Evolutionary conservation across 305 asterid species (phyloP).

Genomic region (Solanum hybrid): DNA sequence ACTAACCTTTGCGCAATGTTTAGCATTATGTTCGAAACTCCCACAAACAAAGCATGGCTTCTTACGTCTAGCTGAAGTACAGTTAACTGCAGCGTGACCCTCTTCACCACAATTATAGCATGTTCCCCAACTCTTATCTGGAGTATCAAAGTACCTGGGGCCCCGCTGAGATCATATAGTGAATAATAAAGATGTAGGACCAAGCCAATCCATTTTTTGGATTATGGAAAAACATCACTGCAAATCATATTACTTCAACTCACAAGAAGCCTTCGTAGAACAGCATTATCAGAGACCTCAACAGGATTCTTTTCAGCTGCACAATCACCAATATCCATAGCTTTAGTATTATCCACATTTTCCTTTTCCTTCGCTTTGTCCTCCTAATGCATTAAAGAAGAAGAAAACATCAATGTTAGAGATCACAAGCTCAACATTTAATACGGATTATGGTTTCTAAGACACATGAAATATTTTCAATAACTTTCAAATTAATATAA

Average conservation of each 20-base stretch:
- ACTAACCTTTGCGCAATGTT: constrained; percentile 66
- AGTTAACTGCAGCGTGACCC: constrained; percentile 66
- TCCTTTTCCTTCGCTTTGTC: constrained; percentile 1
- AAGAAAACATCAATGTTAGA: not conserved
- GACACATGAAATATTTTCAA: not conserved
- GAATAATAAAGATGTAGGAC: constrained; percentile 19
- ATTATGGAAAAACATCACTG: constrained; percentile 10
- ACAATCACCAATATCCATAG: constrained; percentile 21
- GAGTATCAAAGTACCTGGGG: constrained; percentile 97
- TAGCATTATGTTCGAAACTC: constrained; percentile 79
- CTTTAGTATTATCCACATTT: constrained; percentile 20
- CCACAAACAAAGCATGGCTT: constrained; percentile 98
- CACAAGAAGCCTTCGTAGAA: constrained; percentile 91
- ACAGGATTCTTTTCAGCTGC: constrained; percentile 36
- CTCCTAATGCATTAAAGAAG: not conserved
- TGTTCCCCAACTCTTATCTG: constrained; percentile 80
- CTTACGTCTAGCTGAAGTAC: constrained; percentile 77
- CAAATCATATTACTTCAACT: constrained; percentile 44
- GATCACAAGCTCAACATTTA: not conserved
- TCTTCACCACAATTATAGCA: constrained; percentile 98
- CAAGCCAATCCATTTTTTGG: constrained; percentile 12
- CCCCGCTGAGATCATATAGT: constrained; percentile 71
- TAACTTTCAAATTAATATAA: not conserved
- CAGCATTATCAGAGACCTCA: constrained; percentile 45
- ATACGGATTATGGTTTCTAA: not conserved